Evolutionary conservation across 1,139 yeast genomes (phyloP), one percentile per base, ranked within the genome.

Genomic region (Debaryomyces singareniensis): DNA sequence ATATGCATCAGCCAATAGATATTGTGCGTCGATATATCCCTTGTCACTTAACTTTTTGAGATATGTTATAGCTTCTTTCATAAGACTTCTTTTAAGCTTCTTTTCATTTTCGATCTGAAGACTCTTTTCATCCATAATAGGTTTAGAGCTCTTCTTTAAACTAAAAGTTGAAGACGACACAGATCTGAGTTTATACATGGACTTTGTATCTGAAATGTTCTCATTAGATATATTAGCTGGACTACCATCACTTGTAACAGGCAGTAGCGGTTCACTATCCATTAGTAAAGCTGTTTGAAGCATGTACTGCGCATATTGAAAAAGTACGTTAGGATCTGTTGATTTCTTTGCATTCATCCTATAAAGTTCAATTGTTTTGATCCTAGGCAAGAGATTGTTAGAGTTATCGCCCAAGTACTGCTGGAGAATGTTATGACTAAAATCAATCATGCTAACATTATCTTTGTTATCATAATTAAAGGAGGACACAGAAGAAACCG

Each of bases 221-320:
- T 47, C 56, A 22, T 38, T 30, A 4, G 34, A 28, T 4, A 16
- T 18, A 10, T 22, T 26, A 23, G 20, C 27, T 7, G 31, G 28
- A 4, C 28, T 21, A 4, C 20, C 25, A 23, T 14, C 13, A 23
- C 3, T 14, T 6, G 42, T 42, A 7, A 35, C 20, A 16, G 34
- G n/a, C 12, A 25, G 16, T 5, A 27, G 31, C 16, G 22, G 38
- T 6, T 43, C 45, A 13, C 49, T 45, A 28, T 72, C 77, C 43
- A 77, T 62, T 15, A 78, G 57, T 39, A 85, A 63, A 2, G 94
- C 95, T 1, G 94, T 83, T 53, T 85, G 93, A 32, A 86, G 62
- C 81, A 84, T 80, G 52, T 83, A 85, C 56, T 87, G 95, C 1
- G 96, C 96, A 50, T 85, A 87, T 48, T 86, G 91, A 55, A 86